These are phyloP conservation scores for Coemansia sp. DNA, from an alignment of 192 early-diverging fungal genomes.

Conservation along the genomic window DNA sequence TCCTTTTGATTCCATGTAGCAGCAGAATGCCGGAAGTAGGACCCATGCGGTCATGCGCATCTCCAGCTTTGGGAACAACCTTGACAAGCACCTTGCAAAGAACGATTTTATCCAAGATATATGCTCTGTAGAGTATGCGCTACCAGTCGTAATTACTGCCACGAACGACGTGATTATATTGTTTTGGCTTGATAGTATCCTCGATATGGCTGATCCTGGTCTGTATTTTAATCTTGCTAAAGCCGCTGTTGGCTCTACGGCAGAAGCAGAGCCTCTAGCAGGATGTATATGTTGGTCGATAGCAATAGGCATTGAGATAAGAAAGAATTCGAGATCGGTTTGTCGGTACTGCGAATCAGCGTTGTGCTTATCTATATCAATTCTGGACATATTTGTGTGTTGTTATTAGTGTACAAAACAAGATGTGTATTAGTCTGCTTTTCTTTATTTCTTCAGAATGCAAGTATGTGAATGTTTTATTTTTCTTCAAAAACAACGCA, in stretches of 20 bases:
- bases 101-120: conserved; percentile 21
- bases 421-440: not conserved
- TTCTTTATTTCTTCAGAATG: not conserved
- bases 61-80: conserved; percentile 1
- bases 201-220: not conserved
- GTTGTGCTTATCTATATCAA: conserved; percentile 3
- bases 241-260: not conserved
- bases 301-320: not conserved
- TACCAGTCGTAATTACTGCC: conserved; percentile 4
- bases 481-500: not conserved
- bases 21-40: conserved; percentile 40
- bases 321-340: conserved; percentile 2
- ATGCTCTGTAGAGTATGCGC: conserved; percentile 18
- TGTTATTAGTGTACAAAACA: not conserved
- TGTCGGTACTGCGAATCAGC: not conserved
- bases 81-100: conserved; percentile 28
- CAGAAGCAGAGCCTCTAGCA: not conserved
- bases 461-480: not conserved
- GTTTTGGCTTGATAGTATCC: not conserved
- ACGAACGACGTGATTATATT: conserved; percentile 17
- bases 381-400: not conserved
- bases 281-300: not conserved
- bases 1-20: conserved; percentile 1
- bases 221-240: not conserved
- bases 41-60: conserved; percentile 37